phyloP scores from a whole-genome alignment of 148 eudicot species.

The Cornus kousa region DNA sequence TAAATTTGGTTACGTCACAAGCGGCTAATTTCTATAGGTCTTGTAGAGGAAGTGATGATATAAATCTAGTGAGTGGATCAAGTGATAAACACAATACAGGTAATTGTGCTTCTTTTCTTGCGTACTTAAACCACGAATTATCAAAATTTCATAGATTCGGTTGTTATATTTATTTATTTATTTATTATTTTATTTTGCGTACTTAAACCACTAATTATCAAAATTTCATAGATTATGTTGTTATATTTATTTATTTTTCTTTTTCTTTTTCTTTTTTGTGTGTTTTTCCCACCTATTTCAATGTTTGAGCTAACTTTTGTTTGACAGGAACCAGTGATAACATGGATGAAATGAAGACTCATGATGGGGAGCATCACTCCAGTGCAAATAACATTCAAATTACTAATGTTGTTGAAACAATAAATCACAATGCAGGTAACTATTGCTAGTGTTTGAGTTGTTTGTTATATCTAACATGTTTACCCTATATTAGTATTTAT shows the following conservation, averaged over 20 bases:
- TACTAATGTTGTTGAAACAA: too few relatives aligned
- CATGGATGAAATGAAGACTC: conserved; percentile 11
- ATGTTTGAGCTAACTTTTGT: neutral
- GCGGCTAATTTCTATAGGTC: conserved; percentile 2
- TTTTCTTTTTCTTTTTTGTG: neutral
- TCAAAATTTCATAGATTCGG: neutral
- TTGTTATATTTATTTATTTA: neutral
- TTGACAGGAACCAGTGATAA: conserved; percentile 18
- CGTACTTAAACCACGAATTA: neutral
- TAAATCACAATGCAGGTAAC: neutral
- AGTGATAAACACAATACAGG: conserved; percentile 17
- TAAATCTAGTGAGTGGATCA: neutral
- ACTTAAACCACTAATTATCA: neutral
- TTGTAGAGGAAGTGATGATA: conserved; percentile 1
- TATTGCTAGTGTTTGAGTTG: neutral
- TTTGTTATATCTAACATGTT: too few relatives aligned
- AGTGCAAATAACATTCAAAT: neutral
- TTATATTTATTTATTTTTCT: neutral
- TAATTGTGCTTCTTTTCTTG: conserved; percentile 2
- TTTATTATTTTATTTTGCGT: neutral
- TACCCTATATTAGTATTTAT: too few relatives aligned
- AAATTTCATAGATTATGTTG: neutral
- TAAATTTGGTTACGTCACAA: conserved; percentile 19
- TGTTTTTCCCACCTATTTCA: neutral
- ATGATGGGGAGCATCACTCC: neutral